These are phyloP conservation scores for Pythium graminicola DNA, from an alignment of 352 stramenopile species.

Conservation along the genomic window DNA sequence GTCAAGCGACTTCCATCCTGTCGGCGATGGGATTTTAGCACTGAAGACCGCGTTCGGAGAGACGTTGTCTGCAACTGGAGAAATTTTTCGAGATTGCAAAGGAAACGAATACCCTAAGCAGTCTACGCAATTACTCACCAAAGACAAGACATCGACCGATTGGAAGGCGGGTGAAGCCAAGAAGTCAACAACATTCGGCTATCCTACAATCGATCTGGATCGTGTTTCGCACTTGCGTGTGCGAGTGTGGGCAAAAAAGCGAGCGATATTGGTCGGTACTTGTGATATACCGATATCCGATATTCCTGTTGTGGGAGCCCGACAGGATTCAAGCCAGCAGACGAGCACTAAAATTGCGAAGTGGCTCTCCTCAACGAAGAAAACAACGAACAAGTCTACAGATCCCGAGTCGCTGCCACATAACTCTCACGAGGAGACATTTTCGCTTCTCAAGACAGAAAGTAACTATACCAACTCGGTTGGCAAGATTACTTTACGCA, in stretches of 20 bases:
- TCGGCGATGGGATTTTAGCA: slow-evolving; percentile 16
- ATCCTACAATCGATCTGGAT: slow-evolving; percentile 36
- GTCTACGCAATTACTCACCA: slow-evolving; percentile 24
- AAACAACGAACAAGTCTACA: neutral
- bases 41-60: slow-evolving; percentile 36
- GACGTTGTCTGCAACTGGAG: slow-evolving; percentile 31
- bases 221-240: slow-evolving; percentile 36
- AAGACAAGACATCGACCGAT: slow-evolving; percentile 5
- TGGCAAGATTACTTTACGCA: slow-evolving; percentile 42
- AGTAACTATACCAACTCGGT: slow-evolving; percentile 26
- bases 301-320: slow-evolving; percentile 14
- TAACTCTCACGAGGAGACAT: slow-evolving; percentile 11
- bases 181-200: slow-evolving; percentile 23
- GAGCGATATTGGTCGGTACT: slow-evolving; percentile 29
- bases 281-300: slow-evolving; percentile 32
- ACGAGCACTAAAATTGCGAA: neutral
- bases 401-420: neutral
- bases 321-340: slow-evolving; percentile 1
- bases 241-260: slow-evolving; percentile 25
- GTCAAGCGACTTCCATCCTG: slow-evolving; percentile 41
- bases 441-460: slow-evolving; percentile 27
- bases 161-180: slow-evolving; percentile 1
- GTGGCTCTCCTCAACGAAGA: neutral
- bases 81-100: slow-evolving; percentile 33
- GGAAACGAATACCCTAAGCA: slow-evolving; percentile 26